Evolutionary conservation across 78 protist genomes (phyloP), one percentile per base, ranked within the genome.

Genomic region (Creolimax fragrantissima): DNA sequence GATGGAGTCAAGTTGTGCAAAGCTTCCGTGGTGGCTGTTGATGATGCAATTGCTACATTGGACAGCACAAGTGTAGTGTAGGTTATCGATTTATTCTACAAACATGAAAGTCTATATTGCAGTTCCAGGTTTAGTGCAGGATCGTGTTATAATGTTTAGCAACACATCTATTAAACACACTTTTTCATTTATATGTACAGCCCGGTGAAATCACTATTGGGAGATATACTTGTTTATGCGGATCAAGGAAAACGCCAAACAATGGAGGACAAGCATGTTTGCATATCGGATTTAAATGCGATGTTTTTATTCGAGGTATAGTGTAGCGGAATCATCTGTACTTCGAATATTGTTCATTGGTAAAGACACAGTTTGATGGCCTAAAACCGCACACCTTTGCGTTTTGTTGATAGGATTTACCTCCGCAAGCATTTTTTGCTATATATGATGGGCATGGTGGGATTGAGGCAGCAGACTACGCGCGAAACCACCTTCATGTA

Each of bases 391-490:
- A n/a, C n/a, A n/a, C n/a, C n/a, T n/a, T n/a, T n/a, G n/a, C n/a
- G n/a, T n/a, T n/a, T n/a, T n/a, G n/a, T n/a, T n/a, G n/a, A n/a
- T n/a, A 88, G 35, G 90, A n/a, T 5, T 11, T 7, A 5, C 44
- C 83, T 2, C 32, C 47, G 4, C 83, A 45, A 45, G 92, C 92
- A n/a, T 45, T 74, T 11, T 90, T 90, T 81, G 92, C 83, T 5
- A 36, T 90, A 58, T 90, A 39, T 45, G 92, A 90, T 43, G 92
- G 92, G 24, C 92, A 90, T 36, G 92, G 92, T 45, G 92, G 92
- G 4, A 17, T n/a, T n/a, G 92, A 90, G 41, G 92, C 92, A 42
- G 92, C 92, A 5, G 84, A 90, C 2, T 90, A 45, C 83, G 6
- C 92, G 35, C 11, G 84, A 11, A 90, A 5, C 85, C 92, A 90